Evolutionary conservation across 2,329 filamentous ascomycete genomes (phyloP), one percentile per base, ranked within the genome.

Genomic region (Arachnomyces sp.): DNA sequence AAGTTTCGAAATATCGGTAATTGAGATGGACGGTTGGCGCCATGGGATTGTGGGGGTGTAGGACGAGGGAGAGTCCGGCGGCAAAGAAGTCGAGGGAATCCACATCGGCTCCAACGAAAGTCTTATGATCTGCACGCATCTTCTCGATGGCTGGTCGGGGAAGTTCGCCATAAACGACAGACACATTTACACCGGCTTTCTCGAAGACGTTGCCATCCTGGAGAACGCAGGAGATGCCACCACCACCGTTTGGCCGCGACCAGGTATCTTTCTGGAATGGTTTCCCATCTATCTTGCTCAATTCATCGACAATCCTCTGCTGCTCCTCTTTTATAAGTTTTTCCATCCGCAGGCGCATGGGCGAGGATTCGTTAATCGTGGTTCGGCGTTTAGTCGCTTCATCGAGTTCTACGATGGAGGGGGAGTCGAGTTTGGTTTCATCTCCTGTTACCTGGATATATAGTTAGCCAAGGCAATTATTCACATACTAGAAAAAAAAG

Each of bases 301-400:
- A 76, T 42, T 82, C 87, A 41, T 76, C 71, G 18, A 96, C 83
- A 43, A 98, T 98, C 47, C 82, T 77, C 54, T 85, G 77, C 59
- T 98, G 92, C 55, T 96, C 86, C 53, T 88, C 78, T 63, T 92
- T 92, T 64, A 96, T 93, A 60, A 96, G 84, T 55, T 85, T 79
- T 66, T 98, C 92, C 92, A 98, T 96, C 48, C 90, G 86, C 43
- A 98, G 74, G 40, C 92, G 88, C 90, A 98, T 96, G 2, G 92
- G 89, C 11, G 90, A 95, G 53, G 80, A 72, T 42, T 81, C 74
- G 35, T 73, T 82, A 36, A 96, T 74, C 48, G 79, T 78, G 42
- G 78, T 75, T 61, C 92, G 84, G 46, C 83, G 81, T 66, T 92
- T 94, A 51, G 78, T 75, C 46, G 87, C 73, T 48, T 77, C 79